Evolutionary conservation across 1,284 basidiomycete genomes (phyloP), one percentile per base, ranked within the genome.

Genomic region (Boletus smithii): DNA sequence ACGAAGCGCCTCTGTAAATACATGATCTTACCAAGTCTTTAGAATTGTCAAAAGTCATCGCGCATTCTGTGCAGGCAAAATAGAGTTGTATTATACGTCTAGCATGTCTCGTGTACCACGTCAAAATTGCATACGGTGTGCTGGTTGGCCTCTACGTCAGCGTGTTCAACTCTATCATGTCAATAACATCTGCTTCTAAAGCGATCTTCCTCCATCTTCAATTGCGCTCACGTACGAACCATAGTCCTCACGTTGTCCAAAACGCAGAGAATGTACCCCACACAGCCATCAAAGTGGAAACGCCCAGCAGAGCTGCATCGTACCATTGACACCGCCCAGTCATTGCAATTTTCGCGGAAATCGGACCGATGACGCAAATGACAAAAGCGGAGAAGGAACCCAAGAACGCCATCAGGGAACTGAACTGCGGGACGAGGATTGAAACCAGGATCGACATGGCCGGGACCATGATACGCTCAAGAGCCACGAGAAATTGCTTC

Each of bases 401-500:
- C 30, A 95, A 72, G 65, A 95, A 91, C 11, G 88, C 88, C 91
- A 97, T 95, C 63, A 94, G 79, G 18, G 84, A 79, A 54, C 87
- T 87, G 64, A 97, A 97, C 46, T 89, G 80, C 1, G 95, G 94
- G 33, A 97, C 71, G 48, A 84, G 65, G 51, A 95, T 83, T 3
- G 91, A 92, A 30, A 86, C 80, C 23, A 70, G 62, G 16, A 93
- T 82, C 17, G 85, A 76, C 35, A 83, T 55, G 8, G 77, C 54
- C 0, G 85, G 80, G 26, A 92, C 69, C 38, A 70, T 53, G 20
- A 85, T 63, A 40, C 90, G 78, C 60, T 90, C 83, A 41, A 81
- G 42, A 23, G 73, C 69, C 24, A 79, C 70, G 56, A 81, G 68
- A 32, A 76, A 31, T n/a, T 62, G 65, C 55, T 76, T 83, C 37